Evolutionary conservation across 2,329 filamentous ascomycete genomes (phyloP).

Genomic region (Graphiopsis chlorocephala): DNA sequence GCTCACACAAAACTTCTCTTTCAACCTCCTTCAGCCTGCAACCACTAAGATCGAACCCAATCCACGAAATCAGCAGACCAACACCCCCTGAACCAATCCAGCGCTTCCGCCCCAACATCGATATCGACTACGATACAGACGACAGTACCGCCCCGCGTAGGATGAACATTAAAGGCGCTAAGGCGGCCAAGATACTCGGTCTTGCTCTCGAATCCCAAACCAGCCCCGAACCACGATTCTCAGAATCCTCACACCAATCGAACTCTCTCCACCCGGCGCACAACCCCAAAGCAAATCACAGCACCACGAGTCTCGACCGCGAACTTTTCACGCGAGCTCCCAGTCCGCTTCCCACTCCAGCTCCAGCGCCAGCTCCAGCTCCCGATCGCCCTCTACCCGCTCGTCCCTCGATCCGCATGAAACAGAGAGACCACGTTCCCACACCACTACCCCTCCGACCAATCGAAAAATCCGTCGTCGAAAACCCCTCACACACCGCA

Average conservation of each 20-base stretch:
- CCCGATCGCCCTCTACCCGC: neutral
- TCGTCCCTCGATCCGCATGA: neutral
- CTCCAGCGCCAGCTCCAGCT: neutral
- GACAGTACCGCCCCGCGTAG: slow-evolving; percentile 15
- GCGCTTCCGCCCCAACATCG: neutral
- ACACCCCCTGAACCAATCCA: neutral
- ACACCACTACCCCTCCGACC: neutral
- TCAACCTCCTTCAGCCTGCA: neutral
- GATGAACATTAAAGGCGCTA: slow-evolving; percentile 26
- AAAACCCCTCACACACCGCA: neutral
- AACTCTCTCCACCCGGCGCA: neutral
- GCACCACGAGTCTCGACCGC: slow-evolving; percentile 8
- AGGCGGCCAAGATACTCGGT: slow-evolving; percentile 30
- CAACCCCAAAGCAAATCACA: slow-evolving; percentile 3
- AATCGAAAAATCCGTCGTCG: neutral
- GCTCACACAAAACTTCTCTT: neutral
- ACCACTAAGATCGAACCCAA: neutral
- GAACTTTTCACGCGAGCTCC: neutral
- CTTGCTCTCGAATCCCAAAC: slow-evolving; percentile 8
- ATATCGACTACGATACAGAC: slow-evolving; percentile 5
- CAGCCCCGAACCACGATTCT: neutral
- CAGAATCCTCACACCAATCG: neutral
- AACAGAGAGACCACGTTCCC: neutral
- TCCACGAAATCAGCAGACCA: neutral
- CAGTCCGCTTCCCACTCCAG: neutral